These are phyloP conservation scores for Diaporthe longicolla DNA, from an alignment of 2,329 filamentous ascomycete genomes.

Conservation along the genomic window DNA sequence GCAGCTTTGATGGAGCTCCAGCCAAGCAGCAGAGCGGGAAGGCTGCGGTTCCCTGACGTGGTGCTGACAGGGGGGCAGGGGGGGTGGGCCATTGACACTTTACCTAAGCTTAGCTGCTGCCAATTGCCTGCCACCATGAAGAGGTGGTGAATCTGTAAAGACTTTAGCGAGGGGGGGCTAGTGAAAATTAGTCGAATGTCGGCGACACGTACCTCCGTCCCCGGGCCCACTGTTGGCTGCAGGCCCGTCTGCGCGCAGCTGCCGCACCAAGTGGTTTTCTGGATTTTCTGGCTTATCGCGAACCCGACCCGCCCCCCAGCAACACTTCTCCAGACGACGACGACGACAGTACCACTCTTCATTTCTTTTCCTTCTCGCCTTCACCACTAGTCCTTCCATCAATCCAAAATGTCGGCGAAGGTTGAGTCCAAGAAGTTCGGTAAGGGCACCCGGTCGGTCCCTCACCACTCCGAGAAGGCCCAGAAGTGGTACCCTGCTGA, in stretches of 20 bases:
- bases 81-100: neutral
- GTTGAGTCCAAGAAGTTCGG: constrained; percentile 93
- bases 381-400: constrained; percentile 39
- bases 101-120: neutral
- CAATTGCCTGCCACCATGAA: too few relatives aligned
- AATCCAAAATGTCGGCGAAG: constrained; percentile 80
- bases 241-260: neutral
- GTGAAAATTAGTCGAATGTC: too few relatives aligned
- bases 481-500: constrained; percentile 99
- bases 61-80: constrained; percentile 39
- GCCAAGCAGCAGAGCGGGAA: constrained; percentile 37
- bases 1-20: constrained; percentile 37
- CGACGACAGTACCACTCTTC: constrained; percentile 40
- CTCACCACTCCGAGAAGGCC: constrained; percentile 89
- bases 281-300: constrained; percentile 38
- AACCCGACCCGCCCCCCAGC: constrained; percentile 36
- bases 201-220: too few relatives aligned
- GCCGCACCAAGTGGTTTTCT: constrained; percentile 37
- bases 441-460: constrained; percentile 94
- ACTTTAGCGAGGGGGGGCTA: too few relatives aligned
- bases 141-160: too few relatives aligned
- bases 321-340: constrained; percentile 43
- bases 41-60: constrained; percentile 44
- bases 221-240: too few relatives aligned
- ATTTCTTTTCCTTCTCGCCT: constrained; percentile 39